These are phyloP conservation scores for Scytalidium sp. DNA, from an alignment of 2,329 filamentous ascomycete species.

Conservation along the genomic window DNA sequence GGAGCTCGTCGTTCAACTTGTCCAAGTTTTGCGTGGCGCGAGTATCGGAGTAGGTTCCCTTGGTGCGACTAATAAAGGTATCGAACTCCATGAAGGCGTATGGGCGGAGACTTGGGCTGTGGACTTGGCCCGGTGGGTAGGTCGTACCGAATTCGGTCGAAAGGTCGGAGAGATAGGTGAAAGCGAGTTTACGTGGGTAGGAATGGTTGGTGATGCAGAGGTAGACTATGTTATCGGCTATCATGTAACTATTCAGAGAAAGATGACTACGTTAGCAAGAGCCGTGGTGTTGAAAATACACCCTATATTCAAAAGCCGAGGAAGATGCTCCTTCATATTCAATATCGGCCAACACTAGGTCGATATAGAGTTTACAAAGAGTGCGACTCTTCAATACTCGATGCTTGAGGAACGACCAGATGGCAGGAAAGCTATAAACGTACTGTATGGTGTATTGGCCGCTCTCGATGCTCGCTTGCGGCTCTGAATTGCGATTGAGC, in stretches of 20 bases:
- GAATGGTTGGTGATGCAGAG: slow-evolving; percentile 89
- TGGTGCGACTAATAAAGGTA: slow-evolving; percentile 90
- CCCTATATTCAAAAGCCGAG: too few species aligned
- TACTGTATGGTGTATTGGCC: slow-evolving; percentile 83
- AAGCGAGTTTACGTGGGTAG: slow-evolving; percentile 96
- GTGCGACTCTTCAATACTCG: neutral
- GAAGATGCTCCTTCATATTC: too few species aligned
- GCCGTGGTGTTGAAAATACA: too few species aligned
- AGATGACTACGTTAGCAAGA: neutral
- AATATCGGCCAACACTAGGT: too few species aligned
- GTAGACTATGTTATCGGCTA: slow-evolving; percentile 82
- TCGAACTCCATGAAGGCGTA: slow-evolving; percentile 99
- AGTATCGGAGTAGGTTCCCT: slow-evolving; percentile 89
- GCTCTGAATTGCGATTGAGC: slow-evolving; percentile 83
- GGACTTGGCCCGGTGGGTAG: slow-evolving; percentile 72
- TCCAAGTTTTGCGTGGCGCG: slow-evolving; percentile 90
- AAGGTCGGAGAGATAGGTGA: slow-evolving; percentile 95
- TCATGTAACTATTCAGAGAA: slow-evolving; percentile 64
- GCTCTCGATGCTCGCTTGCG: slow-evolving; percentile 89
- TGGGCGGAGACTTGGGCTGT: slow-evolving; percentile 72
- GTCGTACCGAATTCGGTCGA: slow-evolving; percentile 85
- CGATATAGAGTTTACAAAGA: too few species aligned
- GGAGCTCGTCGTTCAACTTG: slow-evolving; percentile 93
- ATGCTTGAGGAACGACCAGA: neutral
- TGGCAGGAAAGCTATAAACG: slow-evolving; percentile 25